Evolutionary conservation across 192 early-diverging fungal genomes (phyloP).

Genomic region (Rhizoclosmatium globosum): DNA sequence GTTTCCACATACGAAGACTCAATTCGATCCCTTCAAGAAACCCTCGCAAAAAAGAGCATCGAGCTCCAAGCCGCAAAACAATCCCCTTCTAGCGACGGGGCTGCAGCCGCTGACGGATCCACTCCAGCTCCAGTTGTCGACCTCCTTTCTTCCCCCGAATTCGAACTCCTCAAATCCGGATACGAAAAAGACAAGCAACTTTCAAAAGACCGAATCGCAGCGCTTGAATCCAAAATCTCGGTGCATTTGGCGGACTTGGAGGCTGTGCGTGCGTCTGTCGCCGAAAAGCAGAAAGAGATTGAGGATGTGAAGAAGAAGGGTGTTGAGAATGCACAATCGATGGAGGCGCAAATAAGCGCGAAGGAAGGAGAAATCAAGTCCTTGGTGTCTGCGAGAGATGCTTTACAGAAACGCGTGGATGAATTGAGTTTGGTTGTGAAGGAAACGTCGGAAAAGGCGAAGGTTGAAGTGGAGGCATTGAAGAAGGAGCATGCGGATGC

Average conservation of each 20-base stretch:
- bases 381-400: conserved; percentile 7
- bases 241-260: background rate
- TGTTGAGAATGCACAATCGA: conserved; percentile 20
- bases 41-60: conserved; percentile 21
- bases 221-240: conserved; percentile 11
- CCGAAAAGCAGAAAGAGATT: conserved; percentile 39
- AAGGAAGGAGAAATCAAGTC: conserved; percentile 31
- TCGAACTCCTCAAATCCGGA: conserved; percentile 22
- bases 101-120: background rate
- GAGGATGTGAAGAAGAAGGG: conserved; percentile 11
- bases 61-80: conserved; percentile 25
- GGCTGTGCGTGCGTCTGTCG: background rate
- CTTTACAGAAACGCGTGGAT: background rate
- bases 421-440: background rate
- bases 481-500: conserved; percentile 21
- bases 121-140: background rate
- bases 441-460: background rate
- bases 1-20: conserved; percentile 15
- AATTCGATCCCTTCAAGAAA: conserved; percentile 25
- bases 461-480: background rate
- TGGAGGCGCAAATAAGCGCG: conserved; percentile 23
- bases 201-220: conserved; percentile 6
- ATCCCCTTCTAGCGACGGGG: background rate
- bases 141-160: background rate
- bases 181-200: conserved; percentile 24